Evolutionary conservation across 1,139 yeast species (phyloP).

Genomic region (Eremothecium sinecaudum): DNA sequence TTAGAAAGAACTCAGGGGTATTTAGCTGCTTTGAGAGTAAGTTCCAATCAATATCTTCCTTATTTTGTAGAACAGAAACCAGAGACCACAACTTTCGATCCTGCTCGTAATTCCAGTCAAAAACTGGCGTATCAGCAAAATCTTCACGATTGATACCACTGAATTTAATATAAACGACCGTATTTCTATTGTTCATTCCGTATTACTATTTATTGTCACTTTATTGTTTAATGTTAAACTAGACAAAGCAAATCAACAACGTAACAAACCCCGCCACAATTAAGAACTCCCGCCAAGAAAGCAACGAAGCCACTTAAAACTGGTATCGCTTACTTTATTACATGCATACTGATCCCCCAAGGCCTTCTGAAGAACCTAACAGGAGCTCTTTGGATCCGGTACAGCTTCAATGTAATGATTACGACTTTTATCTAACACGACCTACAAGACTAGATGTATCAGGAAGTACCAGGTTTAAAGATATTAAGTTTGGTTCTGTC

Average conservation of each 20-base stretch:
- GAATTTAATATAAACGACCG: conserved; percentile 25
- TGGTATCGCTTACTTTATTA: too few relatives aligned
- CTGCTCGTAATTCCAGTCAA: conserved; percentile 36
- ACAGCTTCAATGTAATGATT: conserved; percentile 33
- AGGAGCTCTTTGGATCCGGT: too few relatives aligned
- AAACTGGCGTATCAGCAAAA: conserved; percentile 34
- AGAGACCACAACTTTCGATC: conserved; percentile 37
- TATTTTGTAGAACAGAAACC: conserved; percentile 31
- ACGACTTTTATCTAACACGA: conserved; percentile 53
- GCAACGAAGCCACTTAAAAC: too few relatives aligned
- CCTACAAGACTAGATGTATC: conserved; percentile 38
- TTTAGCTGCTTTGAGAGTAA: conserved; percentile 19
- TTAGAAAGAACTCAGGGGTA: conserved; percentile 25
- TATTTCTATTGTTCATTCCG: conserved; percentile 24
- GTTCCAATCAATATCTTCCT: conserved; percentile 35
- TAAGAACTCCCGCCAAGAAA: too few relatives aligned
- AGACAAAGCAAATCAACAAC: too few relatives aligned
- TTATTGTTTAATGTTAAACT: too few relatives aligned
- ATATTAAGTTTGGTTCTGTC: conserved; percentile 39
- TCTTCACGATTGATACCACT: conserved; percentile 35
- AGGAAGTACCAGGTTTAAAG: conserved; percentile 24
- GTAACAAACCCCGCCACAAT: too few relatives aligned
- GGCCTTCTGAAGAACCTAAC: too few relatives aligned
- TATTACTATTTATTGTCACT: background rate
- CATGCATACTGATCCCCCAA: too few relatives aligned